phyloP scores from a whole-genome alignment of 148 eudicot genomes.

The Fagopyrum esculentum region DNA sequence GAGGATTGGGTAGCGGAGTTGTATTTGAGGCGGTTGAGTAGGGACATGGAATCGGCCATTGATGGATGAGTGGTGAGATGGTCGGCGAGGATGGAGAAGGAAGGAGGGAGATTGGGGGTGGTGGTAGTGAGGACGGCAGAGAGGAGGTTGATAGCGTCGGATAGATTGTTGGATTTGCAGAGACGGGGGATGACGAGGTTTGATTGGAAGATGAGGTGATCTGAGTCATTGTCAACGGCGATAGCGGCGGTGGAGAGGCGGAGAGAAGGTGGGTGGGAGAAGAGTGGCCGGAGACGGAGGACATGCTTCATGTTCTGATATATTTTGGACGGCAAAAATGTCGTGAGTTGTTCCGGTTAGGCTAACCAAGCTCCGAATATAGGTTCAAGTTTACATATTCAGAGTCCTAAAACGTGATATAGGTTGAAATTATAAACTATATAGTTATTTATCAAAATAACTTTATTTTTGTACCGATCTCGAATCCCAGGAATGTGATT shows the following conservation, averaged over 20 bases:
- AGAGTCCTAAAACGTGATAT: too few relatives aligned
- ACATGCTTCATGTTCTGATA: not conserved
- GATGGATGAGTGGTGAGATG: conserved; percentile 22
- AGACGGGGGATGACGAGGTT: conserved; percentile 25
- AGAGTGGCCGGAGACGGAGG: not conserved
- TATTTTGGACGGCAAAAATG: too few relatives aligned
- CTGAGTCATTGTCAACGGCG: not conserved
- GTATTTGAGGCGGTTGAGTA: conserved; percentile 23
- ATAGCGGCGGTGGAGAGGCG: not conserved
- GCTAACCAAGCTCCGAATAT: too few relatives aligned
- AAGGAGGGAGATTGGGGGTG: conserved; percentile 18
- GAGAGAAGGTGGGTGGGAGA: not conserved
- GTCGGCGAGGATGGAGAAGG: conserved; percentile 20
- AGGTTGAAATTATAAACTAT: too few relatives aligned
- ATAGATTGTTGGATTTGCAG: conserved; percentile 27
- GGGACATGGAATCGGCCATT: conserved; percentile 23
- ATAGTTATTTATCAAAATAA: too few relatives aligned
- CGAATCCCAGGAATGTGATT: too few relatives aligned
- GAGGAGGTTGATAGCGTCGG: conserved; percentile 21
- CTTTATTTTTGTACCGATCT: too few relatives aligned
- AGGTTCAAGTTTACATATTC: too few relatives aligned
- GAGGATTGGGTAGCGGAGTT: conserved; percentile 6
- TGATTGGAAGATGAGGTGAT: conserved; percentile 12
- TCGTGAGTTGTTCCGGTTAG: too few relatives aligned
- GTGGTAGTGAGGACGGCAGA: conserved; percentile 20